Base-by-base conservation (phyloP, 768 basidiomycete species). In the Tricholoma sp. region DNA sequence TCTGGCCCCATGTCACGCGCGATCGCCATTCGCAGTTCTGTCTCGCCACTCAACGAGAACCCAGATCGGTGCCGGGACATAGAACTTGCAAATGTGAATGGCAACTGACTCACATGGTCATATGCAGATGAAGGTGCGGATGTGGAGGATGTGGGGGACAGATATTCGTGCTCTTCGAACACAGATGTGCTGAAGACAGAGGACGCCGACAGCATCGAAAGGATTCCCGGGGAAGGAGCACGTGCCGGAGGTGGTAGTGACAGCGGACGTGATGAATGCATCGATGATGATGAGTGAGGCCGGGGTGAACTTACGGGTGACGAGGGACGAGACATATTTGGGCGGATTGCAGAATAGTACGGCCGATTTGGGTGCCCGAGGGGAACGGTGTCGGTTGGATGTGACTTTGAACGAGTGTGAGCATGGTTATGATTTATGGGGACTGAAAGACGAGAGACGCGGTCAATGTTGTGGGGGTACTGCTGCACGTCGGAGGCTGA, bases 31-130 rank as follows among this genome's bases (percentile, higher is more conserved):
- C 77, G 72, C 68, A 83, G 59, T 64, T 84, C 83, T 53, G 78
- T 80, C 67, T 84, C 80, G 10, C 83, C 83, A 53, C 81, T 84
- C 60, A 84, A 70, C 54, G 83, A 84, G 64, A 74, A 83, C 12
- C 82, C 82, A 4, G 66, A 55, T 1, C 61, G 31, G 33, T 55
- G 57, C 59, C 59, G 37, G 59, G 63, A 37, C 61, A 63, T 24
- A 60, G 50, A 47, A 61, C 64, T 68, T 66, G 60, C 58, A 66
- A 70, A 69, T 61, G 67, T 55, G 66, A 66, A 20, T 65, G 55
- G 41, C 31, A 32, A 54, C 31, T 47, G 20, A 33, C 18, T 20
- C 6, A 28, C 32, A 34, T 36, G 28, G 20, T 49, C 44, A 47
- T 52, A 44, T 41, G 67, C 67, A 20, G 65, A 57, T 8, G 68